A percentile compares a stretch with the other conserved stretches of the same genome.
Evolutionary conservation across 179 eudicot species (phyloP).

Genomic region (Drosera spatulata): DNA sequence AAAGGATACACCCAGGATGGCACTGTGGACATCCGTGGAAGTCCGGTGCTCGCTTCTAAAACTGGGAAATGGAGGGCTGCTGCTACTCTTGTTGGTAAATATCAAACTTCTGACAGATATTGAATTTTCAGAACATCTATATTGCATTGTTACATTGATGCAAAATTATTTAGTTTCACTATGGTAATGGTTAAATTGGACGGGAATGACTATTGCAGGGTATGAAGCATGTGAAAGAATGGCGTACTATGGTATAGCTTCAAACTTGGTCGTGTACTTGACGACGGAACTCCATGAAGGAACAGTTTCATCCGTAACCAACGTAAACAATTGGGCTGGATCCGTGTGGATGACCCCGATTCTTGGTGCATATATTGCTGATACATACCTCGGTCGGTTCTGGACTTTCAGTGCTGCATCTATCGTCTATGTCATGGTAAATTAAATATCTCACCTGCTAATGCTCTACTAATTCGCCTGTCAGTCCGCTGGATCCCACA

Average conservation of each 20-base stretch:
- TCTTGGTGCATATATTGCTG: constrained; percentile 79
- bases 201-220: constrained; percentile 12
- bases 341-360: constrained; percentile 83
- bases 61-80: constrained; percentile 95
- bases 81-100: constrained; percentile 65
- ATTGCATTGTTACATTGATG: too few relatives aligned
- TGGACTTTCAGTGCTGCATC: constrained; percentile 86
- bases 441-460: not conserved
- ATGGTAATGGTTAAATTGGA: too few relatives aligned
- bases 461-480: not conserved
- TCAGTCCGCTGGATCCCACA: too few relatives aligned
- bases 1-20: constrained; percentile 51
- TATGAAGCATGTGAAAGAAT: constrained; percentile 87
- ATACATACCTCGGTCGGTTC: constrained; percentile 69
- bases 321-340: constrained; percentile 87
- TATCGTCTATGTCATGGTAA: constrained; percentile 62
- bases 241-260: constrained; percentile 85
- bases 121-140: too few relatives aligned
- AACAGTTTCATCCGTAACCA: constrained; percentile 68
- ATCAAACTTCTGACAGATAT: too few relatives aligned
- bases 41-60: constrained; percentile 46
- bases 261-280: constrained; percentile 75
- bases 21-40: constrained; percentile 69
- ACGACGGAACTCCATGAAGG: constrained; percentile 77
- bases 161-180: too few relatives aligned